Percentiles rank a stretch among this genome's conserved stretches.
Conservation (phyloP, 78 protist species). For the Isochrysis galbana region DNA sequence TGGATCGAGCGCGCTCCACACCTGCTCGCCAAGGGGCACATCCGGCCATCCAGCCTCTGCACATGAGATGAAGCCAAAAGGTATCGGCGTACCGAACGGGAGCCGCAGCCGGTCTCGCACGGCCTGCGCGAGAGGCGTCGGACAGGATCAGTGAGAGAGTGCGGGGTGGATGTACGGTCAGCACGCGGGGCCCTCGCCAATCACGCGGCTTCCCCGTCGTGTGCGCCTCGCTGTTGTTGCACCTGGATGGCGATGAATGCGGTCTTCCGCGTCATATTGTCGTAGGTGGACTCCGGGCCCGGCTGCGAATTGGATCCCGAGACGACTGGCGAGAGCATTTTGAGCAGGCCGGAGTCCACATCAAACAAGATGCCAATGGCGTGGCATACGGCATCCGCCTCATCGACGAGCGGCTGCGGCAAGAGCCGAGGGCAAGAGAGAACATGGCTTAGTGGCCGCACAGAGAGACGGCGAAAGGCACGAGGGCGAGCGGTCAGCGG, state of each 20-base stretch:
- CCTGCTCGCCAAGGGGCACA: neutral
- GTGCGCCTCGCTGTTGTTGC: no score
- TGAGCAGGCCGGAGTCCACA: neutral
- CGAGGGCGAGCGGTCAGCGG: no score
- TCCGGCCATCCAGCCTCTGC: slow-evolving; percentile 2
- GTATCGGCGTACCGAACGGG: neutral
- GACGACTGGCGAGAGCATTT: neutral
- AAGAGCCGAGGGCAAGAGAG: no score
- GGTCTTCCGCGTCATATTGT: slow-evolving; percentile 10
- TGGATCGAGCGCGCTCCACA: neutral
- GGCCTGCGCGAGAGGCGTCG: neutral
- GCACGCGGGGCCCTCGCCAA: no score
- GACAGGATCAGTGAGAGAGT: neutral
- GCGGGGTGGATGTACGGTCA: neutral
- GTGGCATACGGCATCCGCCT: neutral
- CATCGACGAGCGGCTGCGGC: no score
- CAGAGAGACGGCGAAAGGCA: no score
- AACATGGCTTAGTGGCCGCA: no score
- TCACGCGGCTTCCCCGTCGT: no score
- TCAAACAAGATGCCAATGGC: neutral
- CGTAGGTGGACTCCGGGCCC: neutral
- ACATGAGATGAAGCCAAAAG: neutral
- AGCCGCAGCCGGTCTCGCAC: no score
- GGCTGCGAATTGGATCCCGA: no score
- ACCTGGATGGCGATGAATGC: neutral